Evolutionary conservation across 192 early-diverging fungal genomes (phyloP), one percentile per base, ranked within the genome.

Genomic region (Backusella mclennaniae): DNA sequence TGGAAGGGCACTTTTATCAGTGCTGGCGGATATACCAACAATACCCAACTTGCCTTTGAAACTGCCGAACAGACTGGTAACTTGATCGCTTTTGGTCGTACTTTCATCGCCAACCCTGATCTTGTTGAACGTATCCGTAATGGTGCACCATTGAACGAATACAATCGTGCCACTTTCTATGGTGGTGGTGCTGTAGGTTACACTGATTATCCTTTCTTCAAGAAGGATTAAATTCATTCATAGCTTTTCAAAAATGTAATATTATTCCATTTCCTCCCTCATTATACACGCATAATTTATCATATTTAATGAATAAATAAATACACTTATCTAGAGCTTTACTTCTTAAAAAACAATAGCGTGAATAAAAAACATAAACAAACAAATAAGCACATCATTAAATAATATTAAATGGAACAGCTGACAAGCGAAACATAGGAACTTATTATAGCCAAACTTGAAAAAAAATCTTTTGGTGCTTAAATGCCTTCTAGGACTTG

Each of bases 41-140:
- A 35, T 23, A 35, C 68, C 4, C 39, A 69, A 19, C 68, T 33
- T 69, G 68, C 68, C n/a, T 38, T 21, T 36, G 68, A 69, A 2
- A 19, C 26, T 59, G 70, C 72, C 75, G 42, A 35, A 21, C 21
- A 52, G 23, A 35, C 67, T 26, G 81, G 26, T 33, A 23, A 69
- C 52, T 35, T 83, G 29, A 69, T 83, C n/a, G 82, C 73, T 33
- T 78, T 77, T 66, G 82, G 82, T 26, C 71, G 82, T 33, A 29
- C 71, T 15, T 84, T 75, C 67, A 79, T 84, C 56, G 76, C 82
- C 35, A 84, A 84, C 35, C 82, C 81, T 56, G 82, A 84, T 38
- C 67, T 82, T 5, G 77, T 69, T n/a, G 14, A 75, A 5, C 80
- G 82, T 31, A 12, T 84, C 21, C 38, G 72, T 4, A 69, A 83